These are phyloP conservation scores for Exophiala aquamarina DNA, from an alignment of 2,329 filamentous ascomycete species.

Conservation along the genomic window DNA sequence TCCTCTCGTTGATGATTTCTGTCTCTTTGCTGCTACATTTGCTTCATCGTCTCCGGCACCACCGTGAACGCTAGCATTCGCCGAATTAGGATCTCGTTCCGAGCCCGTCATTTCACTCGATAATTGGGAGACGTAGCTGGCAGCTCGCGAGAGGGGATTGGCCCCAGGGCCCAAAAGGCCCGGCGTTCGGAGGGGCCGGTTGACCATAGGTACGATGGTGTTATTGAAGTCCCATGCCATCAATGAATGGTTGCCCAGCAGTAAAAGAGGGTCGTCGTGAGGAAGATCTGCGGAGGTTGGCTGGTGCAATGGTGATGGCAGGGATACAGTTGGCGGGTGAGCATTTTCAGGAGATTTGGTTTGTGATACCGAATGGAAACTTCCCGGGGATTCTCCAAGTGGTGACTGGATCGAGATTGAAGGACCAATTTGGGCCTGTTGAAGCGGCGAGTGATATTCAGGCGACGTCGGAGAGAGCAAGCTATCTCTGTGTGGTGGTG, in stretches of 20 bases:
- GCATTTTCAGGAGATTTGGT: conserved; percentile 56
- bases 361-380: conserved; percentile 77
- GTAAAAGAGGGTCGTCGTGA: conserved; percentile 21
- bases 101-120: conserved; percentile 25
- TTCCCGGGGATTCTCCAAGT: conserved; percentile 97
- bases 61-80: conserved; percentile 7
- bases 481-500: conserved; percentile 12
- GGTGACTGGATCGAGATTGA: conserved; percentile 37
- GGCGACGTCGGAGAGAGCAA: conserved; percentile 6
- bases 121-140: conserved; percentile 25
- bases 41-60: conserved; percentile 12
- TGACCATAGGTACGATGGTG: conserved; percentile 25
- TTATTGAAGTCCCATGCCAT: conserved; percentile 24
- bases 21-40: conserved; percentile 1
- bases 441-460: conserved; percentile 15
- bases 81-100: conserved; percentile 16
- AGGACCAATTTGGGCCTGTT: conserved; percentile 17
- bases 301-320: not conserved
- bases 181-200: conserved; percentile 23
- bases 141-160: conserved; percentile 21
- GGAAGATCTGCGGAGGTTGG: conserved; percentile 9
- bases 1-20: conserved; percentile 3
- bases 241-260: conserved; percentile 25
- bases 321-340: not conserved
- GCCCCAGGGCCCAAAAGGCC: conserved; percentile 17